Evolutionary conservation across 495 filamentous ascomycete genomes (phyloP), one percentile per base, ranked within the genome.

Genomic region (Penicillium robsamsonii): DNA sequence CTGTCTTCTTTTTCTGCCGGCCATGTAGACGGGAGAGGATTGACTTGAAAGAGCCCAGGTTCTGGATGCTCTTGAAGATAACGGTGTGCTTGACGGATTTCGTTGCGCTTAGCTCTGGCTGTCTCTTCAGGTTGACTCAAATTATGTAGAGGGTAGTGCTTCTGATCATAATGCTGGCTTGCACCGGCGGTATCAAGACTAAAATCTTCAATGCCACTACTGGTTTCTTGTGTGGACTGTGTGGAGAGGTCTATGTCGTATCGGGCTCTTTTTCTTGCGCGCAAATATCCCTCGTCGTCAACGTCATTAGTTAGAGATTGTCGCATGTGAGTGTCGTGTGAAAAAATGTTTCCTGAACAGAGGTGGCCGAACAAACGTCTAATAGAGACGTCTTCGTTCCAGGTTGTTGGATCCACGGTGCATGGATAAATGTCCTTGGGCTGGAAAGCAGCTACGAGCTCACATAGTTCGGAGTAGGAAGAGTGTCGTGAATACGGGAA

Each of bases 401-500:
- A 96, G 7, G 66, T 70, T 0, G 67, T 56, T 17, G 80, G 72
- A 50, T 92, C 78, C 6, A 92, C 85, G 2, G 91, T 93, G 65
- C 92, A 96, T 5, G 93, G 91, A 71, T 87, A 86, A 11, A 97
- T 76, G 68, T 97, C 90, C 56, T 74, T 81, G 0, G 91, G 92
- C 37, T 74, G 79, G 58, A 96, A 91, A 0, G 77, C 78, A 4
- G 75, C 61, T 5, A 96, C 76, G 0, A 97, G 71, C 55, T 84
- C 67, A 56, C 89, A 88, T 5, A 96, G 77, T 68, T 97, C 93
- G 0, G 73, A 72, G 49, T 93, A 91, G 0, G 90, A 96, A 0
- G 93, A 95, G 70, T 97, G 93, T 2, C 93, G 83, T 0, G 93
- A 92, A 64, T 93, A 97, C 4, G 92, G 90, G 56, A 97, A 96